A percentile compares a stretch with the other conserved stretches of the same genome.
Evolutionary conservation across 345 rosid genomes (phyloP).

Genomic region (Eucalyptus coolabah): DNA sequence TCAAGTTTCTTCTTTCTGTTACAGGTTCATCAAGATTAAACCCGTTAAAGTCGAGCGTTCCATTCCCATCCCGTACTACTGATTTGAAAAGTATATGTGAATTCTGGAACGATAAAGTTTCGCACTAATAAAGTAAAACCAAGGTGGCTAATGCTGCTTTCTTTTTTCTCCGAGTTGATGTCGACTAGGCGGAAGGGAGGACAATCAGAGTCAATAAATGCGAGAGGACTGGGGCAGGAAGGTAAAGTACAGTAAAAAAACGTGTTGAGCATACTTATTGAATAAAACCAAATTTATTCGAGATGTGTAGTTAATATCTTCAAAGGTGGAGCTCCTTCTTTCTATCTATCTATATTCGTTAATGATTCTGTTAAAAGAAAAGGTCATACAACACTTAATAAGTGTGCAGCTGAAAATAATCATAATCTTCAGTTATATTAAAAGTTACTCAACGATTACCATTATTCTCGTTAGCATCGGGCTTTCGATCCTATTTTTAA

Average conservation of each 20-base stretch:
- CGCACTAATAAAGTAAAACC: neutral
- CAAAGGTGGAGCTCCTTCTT: neutral
- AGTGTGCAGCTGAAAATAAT: neutral
- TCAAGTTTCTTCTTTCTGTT: neutral
- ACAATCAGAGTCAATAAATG: neutral
- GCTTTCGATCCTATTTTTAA: neutral
- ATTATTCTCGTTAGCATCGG: rapidly evolving
- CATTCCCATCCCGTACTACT: neutral
- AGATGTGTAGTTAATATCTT: neutral
- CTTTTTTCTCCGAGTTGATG: neutral
- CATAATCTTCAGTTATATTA: neutral
- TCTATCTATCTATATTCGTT: neutral
- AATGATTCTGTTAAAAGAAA: neutral
- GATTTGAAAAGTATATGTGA: neutral
- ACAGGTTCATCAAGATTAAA: neutral
- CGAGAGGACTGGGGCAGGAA: neutral
- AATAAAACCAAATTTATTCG: neutral
- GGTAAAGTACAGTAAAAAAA: neutral
- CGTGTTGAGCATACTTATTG: neutral
- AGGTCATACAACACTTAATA: neutral
- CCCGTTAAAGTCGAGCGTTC: neutral
- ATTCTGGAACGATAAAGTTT: neutral
- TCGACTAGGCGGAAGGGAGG: neutral
- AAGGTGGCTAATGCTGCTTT: neutral
- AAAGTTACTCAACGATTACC: neutral